A percentile compares a stretch with the other conserved stretches of the same genome.
phyloP scores from a whole-genome alignment of 2,329 filamentous ascomycete genomes.

The Scytalidium lignicola region DNA sequence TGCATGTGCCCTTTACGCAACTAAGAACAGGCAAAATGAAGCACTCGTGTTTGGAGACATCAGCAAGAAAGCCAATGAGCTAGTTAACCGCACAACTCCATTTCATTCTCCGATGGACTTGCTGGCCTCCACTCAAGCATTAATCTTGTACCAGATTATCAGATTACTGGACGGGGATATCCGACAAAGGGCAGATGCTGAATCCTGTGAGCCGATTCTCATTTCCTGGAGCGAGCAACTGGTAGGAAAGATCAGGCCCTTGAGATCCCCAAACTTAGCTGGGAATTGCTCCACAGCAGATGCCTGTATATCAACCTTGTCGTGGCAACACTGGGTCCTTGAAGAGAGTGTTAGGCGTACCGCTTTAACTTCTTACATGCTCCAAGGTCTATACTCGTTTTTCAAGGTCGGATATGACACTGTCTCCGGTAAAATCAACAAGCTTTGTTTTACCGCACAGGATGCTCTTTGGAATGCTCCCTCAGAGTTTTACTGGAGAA shows the following conservation, averaged over 20 bases:
- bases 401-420: slow-evolving; percentile 12
- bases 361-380: slow-evolving; percentile 8
- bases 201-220: slow-evolving; percentile 16
- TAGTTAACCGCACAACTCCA: not conserved
- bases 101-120: slow-evolving; percentile 1
- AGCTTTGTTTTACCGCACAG: slow-evolving; percentile 9
- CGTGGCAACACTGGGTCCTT: slow-evolving; percentile 22
- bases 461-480: slow-evolving; percentile 9
- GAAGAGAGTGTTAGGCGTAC: slow-evolving; percentile 25
- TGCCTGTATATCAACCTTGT: not conserved
- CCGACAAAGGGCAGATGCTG: slow-evolving; percentile 20
- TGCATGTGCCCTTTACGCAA: slow-evolving; percentile 6
- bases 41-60: slow-evolving; percentile 9
- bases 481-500: slow-evolving; percentile 7
- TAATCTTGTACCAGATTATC: slow-evolving; percentile 27
- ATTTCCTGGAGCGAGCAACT: slow-evolving; percentile 19
- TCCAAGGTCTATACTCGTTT: slow-evolving; percentile 11
- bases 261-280: not conserved
- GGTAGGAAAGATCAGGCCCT: not conserved
- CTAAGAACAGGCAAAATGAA: slow-evolving; percentile 9
- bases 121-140: slow-evolving; percentile 14
- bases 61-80: slow-evolving; percentile 2
- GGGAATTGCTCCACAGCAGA: not conserved
- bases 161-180: slow-evolving; percentile 26
- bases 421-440: slow-evolving; percentile 5